A percentile compares a stretch with the other conserved stretches of the same genome.
These are phyloP conservation scores for Gossypium sturtianum DNA, from an alignment of 345 rosid genomes.

Conservation along the genomic window DNA sequence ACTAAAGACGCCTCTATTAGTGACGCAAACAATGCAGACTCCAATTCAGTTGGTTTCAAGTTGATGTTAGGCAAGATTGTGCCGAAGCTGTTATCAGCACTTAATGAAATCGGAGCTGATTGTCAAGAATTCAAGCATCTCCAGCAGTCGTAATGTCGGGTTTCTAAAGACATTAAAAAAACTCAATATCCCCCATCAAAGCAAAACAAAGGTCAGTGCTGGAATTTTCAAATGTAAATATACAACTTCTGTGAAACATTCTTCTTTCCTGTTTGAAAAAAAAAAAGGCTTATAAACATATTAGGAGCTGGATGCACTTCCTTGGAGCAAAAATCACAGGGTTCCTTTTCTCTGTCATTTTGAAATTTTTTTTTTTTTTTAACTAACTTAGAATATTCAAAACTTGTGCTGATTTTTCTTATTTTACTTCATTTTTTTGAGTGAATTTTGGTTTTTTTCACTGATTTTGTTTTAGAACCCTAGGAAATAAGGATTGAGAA, in stretches of 20 bases:
- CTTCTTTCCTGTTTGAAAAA: conserved; percentile 7
- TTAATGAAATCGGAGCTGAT: conserved; percentile 69
- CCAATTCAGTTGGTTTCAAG: conserved; percentile 89
- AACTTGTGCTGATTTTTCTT: neutral
- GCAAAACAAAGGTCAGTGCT: conserved; percentile 28
- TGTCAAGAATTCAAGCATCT: conserved; percentile 55
- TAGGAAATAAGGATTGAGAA: neutral
- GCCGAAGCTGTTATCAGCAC: conserved; percentile 62
- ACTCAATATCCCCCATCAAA: conserved; percentile 4
- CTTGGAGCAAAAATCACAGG: conserved; percentile 24
- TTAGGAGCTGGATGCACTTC: conserved; percentile 27
- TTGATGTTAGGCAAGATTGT: conserved; percentile 82
- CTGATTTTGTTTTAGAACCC: neutral
- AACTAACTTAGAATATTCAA: conserved; percentile 21
- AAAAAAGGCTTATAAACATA: neutral
- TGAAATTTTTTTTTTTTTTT: conserved; percentile 11
- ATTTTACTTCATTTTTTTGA: neutral
- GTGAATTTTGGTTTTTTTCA: neutral
- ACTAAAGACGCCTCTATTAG: conserved; percentile 52
- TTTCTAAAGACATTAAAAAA: neutral
- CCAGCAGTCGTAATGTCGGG: conserved; percentile 23
- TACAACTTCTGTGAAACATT: conserved; percentile 10
- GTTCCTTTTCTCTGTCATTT: conserved; percentile 19
- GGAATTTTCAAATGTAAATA: conserved; percentile 13
- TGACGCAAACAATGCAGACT: conserved; percentile 39